Conservation (phyloP, 257 asterid genomes). For the Nicotiana knightiana region DNA sequence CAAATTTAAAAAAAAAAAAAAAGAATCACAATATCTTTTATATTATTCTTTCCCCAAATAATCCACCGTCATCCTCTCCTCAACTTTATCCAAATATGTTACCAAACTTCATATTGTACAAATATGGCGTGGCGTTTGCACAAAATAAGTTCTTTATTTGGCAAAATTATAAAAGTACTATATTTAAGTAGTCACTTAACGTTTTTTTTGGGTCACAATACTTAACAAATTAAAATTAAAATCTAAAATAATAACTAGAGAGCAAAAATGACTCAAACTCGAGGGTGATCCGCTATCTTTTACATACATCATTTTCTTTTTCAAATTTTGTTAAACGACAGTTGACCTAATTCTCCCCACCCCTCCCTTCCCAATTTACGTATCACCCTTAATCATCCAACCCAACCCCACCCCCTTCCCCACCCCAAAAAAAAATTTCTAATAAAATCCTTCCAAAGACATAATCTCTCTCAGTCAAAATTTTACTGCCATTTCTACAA, state of each 20-base stretch:
- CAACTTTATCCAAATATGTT: not conserved
- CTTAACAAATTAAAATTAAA: too few species aligned
- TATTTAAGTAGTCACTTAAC: too few species aligned
- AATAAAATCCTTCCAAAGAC: not conserved
- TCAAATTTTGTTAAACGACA: conserved; percentile 31
- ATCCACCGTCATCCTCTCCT: not conserved
- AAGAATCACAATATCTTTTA: not conserved
- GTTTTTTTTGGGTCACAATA: too few species aligned
- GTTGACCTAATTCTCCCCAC: conserved; percentile 46
- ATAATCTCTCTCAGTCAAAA: not conserved
- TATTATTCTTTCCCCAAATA: not conserved
- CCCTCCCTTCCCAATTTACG: conserved; percentile 14
- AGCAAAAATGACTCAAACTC: not conserved
- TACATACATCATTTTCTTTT: not conserved
- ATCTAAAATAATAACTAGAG: not conserved
- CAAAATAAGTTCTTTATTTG: not conserved
- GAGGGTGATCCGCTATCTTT: not conserved
- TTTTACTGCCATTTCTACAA: not conserved
- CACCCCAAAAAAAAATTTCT: not conserved
- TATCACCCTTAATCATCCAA: not conserved
- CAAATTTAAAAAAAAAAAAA: not conserved
- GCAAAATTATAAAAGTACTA: not conserved
- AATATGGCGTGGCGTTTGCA: not conserved
- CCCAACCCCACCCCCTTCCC: not conserved
- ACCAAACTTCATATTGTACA: not conserved